phyloP scores from a whole-genome alignment of 768 basidiomycete genomes.

The Phylloporus rhodoxanthus region DNA sequence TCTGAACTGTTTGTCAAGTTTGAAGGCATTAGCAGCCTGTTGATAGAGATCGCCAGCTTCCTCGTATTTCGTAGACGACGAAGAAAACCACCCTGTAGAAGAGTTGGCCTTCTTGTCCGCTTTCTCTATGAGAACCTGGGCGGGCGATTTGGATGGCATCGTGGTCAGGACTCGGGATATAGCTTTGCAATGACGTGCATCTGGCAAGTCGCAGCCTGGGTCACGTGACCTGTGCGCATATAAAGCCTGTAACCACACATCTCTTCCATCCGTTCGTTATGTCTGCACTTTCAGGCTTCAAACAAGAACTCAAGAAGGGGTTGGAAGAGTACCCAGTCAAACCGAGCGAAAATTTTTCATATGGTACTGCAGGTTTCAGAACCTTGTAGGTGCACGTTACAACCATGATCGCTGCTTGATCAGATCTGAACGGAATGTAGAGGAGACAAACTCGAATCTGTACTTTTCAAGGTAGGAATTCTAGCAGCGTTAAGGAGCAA shows the following conservation, averaged over 20 bases:
- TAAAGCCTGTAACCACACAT: not conserved
- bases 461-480: slow-evolving; percentile 90
- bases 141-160: slow-evolving; percentile 75
- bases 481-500: slow-evolving; percentile 89
- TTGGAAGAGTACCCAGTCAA: slow-evolving; percentile 69
- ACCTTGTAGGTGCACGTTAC: slow-evolving; percentile 57
- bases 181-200: not conserved
- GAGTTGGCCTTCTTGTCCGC: slow-evolving; percentile 91
- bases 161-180: slow-evolving; percentile 11
- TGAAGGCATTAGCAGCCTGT: slow-evolving; percentile 90
- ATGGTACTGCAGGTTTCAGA: slow-evolving; percentile 94
- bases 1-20: slow-evolving; percentile 86
- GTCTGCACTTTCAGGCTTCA: slow-evolving; percentile 29
- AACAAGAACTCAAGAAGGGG: slow-evolving; percentile 43
- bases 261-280: slow-evolving; percentile 20
- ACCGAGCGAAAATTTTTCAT: slow-evolving; percentile 63
- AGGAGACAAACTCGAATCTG: slow-evolving; percentile 70
- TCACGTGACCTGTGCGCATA: slow-evolving; percentile 13
- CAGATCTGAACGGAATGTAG: slow-evolving; percentile 34
- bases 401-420: slow-evolving; percentile 2
- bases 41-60: slow-evolving; percentile 95
- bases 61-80: slow-evolving; percentile 77
- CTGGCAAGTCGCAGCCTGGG: not conserved
- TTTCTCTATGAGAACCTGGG: slow-evolving; percentile 70
- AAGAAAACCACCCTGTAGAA: slow-evolving; percentile 84